phyloP scores from a whole-genome alignment of 441 rosid genomes.

The Bocquillonia castaneifolia region DNA sequence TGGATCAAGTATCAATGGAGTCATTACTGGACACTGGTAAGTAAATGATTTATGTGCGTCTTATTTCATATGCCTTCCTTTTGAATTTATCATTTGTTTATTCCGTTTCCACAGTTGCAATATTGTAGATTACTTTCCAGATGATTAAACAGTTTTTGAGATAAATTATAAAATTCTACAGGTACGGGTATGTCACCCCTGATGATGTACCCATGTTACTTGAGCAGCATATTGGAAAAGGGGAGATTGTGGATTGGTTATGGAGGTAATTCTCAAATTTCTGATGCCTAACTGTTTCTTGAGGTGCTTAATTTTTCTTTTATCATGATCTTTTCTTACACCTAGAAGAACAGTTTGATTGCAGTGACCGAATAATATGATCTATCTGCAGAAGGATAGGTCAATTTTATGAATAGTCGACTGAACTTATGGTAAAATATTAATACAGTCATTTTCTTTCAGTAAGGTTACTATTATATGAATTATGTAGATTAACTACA shows the following conservation, averaged over 20 bases:
- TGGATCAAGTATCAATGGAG: constrained; percentile 53
- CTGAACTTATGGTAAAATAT: neutral
- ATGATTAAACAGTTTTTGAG: neutral
- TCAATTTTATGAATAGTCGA: neutral
- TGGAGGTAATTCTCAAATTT: constrained; percentile 63
- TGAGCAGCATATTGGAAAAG: constrained; percentile 77
- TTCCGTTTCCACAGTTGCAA: constrained; percentile 4
- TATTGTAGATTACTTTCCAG: no score
- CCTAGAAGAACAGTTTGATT: neutral
- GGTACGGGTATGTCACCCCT: constrained; percentile 93
- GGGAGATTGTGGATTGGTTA: constrained; percentile 71
- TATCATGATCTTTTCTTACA: neutral
- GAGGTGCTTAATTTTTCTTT: neutral
- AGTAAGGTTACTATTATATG: neutral
- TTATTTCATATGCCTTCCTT: constrained; percentile 1
- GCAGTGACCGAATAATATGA: neutral
- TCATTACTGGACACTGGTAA: constrained; percentile 82
- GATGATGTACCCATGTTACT: constrained; percentile 73
- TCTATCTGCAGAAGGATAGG: neutral
- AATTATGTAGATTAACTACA: neutral
- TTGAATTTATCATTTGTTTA: constrained; percentile 9
- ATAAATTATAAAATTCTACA: constrained; percentile 23
- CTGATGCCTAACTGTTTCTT: neutral
- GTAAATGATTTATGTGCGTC: constrained; percentile 14
- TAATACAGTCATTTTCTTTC: neutral